phyloP scores from a whole-genome alignment of 2,329 filamentous ascomycete species.

The Fusarium oligoseptatum region DNA sequence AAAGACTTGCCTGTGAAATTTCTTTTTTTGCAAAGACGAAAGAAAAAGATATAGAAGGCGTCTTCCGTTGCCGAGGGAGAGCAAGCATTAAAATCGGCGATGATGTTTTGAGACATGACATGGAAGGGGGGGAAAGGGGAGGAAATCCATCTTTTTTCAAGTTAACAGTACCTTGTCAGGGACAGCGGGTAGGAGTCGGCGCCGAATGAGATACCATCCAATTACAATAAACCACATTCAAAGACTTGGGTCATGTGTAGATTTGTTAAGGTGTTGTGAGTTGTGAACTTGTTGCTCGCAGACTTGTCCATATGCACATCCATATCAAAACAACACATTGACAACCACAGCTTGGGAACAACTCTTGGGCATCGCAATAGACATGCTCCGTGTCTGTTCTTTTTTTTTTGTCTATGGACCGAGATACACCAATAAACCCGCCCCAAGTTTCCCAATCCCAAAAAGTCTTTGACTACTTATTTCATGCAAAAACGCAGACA shows the following conservation, averaged over 20 bases:
- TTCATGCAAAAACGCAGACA: neutral
- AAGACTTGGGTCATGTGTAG: neutral
- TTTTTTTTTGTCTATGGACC: neutral
- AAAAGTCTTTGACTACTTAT: neutral
- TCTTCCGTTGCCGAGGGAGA: conserved; percentile 19
- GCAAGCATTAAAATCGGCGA: conserved; percentile 30
- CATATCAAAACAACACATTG: neutral
- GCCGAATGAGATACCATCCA: conserved; percentile 48
- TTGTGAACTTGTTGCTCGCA: neutral
- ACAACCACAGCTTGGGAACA: neutral
- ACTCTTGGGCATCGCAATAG: neutral
- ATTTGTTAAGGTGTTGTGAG: neutral
- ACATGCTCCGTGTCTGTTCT: conserved; percentile 2
- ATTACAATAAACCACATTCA: conserved; percentile 41
- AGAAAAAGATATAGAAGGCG: conserved; percentile 13
- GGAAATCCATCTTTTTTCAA: conserved; percentile 41
- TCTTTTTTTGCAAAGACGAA: neutral
- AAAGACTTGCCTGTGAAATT: neutral
- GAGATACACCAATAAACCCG: neutral
- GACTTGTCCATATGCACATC: neutral
- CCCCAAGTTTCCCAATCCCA: neutral
- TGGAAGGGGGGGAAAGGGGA: conserved; percentile 17
- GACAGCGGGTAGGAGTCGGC: conserved; percentile 48
- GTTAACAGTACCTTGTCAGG: conserved; percentile 39
- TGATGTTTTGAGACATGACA: conserved; percentile 10